Evolutionary conservation across 305 asterid species (phyloP).

Genomic region (Fraxinus velutina): DNA sequence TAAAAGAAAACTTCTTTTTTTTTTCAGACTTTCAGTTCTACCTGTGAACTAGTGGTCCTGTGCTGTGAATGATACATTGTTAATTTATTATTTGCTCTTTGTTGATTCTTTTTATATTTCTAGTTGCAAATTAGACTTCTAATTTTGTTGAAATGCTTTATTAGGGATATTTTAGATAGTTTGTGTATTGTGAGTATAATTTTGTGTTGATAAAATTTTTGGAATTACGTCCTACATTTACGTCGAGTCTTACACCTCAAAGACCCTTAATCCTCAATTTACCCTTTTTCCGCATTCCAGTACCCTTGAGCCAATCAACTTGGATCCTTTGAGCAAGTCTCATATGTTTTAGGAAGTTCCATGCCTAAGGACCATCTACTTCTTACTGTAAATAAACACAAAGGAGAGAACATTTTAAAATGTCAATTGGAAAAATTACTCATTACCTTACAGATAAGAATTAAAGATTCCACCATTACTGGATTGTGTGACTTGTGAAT

Average conservation of each 20-base stretch:
- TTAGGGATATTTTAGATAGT: not conserved
- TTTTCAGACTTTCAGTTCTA: not conserved
- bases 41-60: not conserved
- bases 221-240: not conserved
- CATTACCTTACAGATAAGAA: not conserved
- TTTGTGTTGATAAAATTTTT: not conserved
- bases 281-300: not conserved
- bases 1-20: not conserved
- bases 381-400: not conserved
- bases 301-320: not conserved
- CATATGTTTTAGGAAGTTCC: constrained; percentile 7
- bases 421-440: not conserved
- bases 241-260: not conserved
- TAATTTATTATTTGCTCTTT: not conserved
- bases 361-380: constrained; percentile 6
- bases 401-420: not conserved
- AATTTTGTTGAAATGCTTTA: not conserved
- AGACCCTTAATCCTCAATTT: not conserved
- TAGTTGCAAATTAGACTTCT: not conserved
- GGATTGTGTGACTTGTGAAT: not conserved
- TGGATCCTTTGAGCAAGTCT: constrained; percentile 13
- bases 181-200: not conserved
- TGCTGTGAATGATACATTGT: not conserved
- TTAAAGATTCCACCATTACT: not conserved
- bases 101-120: not conserved